phyloP scores from a whole-genome alignment of 305 asterid genomes.

The Fraxinus ornus region DNA sequence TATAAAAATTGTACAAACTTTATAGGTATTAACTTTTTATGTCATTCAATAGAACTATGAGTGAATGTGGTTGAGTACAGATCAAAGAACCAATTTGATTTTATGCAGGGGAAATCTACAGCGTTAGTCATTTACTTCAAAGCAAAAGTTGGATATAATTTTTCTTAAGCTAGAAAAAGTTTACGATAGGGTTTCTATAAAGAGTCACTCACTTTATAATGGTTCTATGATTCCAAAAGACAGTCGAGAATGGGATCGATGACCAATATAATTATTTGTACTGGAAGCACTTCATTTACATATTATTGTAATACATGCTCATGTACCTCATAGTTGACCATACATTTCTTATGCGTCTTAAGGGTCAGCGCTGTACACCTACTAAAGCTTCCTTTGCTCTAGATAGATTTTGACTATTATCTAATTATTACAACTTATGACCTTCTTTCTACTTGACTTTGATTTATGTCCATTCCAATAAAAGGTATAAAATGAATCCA shows the following conservation, averaged over 20 bases:
- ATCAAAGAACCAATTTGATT: neutral
- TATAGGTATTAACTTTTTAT: neutral
- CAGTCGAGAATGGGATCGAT: neutral
- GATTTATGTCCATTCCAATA: neutral
- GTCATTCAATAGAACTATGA: neutral
- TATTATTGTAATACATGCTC: neutral
- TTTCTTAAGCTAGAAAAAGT: neutral
- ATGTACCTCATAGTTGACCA: neutral
- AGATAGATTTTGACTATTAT: neutral
- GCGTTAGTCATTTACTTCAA: neutral
- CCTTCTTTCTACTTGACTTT: neutral
- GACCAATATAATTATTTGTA: neutral
- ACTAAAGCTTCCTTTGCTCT: neutral
- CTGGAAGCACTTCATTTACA: neutral
- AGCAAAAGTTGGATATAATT: neutral
- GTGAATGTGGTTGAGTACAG: neutral
- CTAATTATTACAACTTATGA: neutral
- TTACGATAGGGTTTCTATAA: neutral
- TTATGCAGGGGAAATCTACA: neutral
- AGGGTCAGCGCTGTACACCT: neutral
- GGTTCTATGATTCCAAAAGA: neutral
- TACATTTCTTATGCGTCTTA: neutral
- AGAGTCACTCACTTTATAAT: neutral
- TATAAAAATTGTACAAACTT: neutral
- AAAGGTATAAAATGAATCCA: neutral